Evolutionary conservation across 2,329 filamentous ascomycete genomes (phyloP).

Genomic region (Aspergillus pseudoglaucus): DNA sequence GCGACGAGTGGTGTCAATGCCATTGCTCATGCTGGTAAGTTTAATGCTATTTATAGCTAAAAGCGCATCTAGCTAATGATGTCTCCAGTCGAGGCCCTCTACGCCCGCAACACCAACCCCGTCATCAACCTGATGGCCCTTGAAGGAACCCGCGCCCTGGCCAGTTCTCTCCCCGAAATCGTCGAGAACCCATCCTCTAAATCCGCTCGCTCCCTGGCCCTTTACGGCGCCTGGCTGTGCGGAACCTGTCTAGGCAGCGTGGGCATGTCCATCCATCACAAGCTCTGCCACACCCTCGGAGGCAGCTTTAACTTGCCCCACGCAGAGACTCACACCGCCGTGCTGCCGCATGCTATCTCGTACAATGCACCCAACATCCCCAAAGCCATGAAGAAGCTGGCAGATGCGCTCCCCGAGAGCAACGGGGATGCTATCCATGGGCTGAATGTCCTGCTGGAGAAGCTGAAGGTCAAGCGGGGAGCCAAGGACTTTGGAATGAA

Average conservation of each 20-base stretch:
- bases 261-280: slow-evolving; percentile 61
- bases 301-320: slow-evolving; percentile 60
- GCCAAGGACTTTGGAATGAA: slow-evolving; percentile 54
- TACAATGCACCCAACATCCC: slow-evolving; percentile 56
- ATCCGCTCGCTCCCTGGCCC: slow-evolving; percentile 47
- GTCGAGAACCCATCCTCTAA: slow-evolving; percentile 39
- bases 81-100: slow-evolving; percentile 52
- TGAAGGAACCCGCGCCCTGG: slow-evolving; percentile 51
- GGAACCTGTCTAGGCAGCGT: slow-evolving; percentile 55
- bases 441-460: slow-evolving; percentile 50
- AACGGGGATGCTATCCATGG: slow-evolving; percentile 54
- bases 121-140: slow-evolving; percentile 53
- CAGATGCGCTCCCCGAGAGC: slow-evolving; percentile 49
- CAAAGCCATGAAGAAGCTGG: slow-evolving; percentile 47
- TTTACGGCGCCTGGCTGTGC: slow-evolving; percentile 61
- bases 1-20: slow-evolving; percentile 59
- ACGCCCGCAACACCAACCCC: slow-evolving; percentile 56
- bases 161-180: slow-evolving; percentile 49
- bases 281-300: slow-evolving; percentile 60
- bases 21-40: slow-evolving; percentile 54
- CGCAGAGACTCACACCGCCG: slow-evolving; percentile 58
- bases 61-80: background rate
- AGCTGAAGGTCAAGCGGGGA: slow-evolving; percentile 48
- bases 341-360: slow-evolving; percentile 57
- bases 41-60: background rate